Conservation (phyloP, 1,139 yeast species). For the Saccharomyces hybrid region DNA sequence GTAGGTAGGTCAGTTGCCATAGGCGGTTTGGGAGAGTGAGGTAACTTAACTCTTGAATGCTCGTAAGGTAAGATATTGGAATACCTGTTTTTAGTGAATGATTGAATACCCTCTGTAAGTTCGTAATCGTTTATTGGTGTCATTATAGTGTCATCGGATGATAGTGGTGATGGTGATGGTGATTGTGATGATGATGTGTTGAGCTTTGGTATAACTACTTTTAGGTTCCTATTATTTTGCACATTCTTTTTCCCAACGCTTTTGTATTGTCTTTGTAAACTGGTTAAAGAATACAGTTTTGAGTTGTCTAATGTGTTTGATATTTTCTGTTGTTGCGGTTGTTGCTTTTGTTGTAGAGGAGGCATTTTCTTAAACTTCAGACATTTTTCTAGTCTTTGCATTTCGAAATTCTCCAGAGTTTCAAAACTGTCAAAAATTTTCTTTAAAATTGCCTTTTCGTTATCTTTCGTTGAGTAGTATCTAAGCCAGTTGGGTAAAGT, state of each 20-base stretch:
- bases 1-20: not conserved
- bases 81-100: conserved; percentile 67
- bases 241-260: conserved; percentile 7
- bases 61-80: conserved; percentile 78
- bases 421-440: conserved; percentile 43
- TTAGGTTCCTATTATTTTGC: not conserved
- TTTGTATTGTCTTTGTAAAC: conserved; percentile 20
- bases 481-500: conserved; percentile 45
- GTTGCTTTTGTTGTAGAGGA: conserved; percentile 6
- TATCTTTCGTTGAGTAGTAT: conserved; percentile 28
- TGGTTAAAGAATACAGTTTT: conserved; percentile 25
- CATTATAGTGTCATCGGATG: conserved; percentile 17
- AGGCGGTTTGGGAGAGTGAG: conserved; percentile 30
- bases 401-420: conserved; percentile 45
- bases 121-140: conserved; percentile 36
- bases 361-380: conserved; percentile 6
- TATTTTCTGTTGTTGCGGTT: conserved; percentile 2
- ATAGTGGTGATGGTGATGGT: conserved; percentile 8
- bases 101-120: conserved; percentile 60
- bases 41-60: conserved; percentile 61
- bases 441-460: conserved; percentile 33
- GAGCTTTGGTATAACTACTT: conserved; percentile 7
- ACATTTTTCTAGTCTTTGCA: conserved; percentile 37
- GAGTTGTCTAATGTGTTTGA: conserved; percentile 4
- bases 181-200: conserved; percentile 1